Percentiles rank a stretch among this genome's conserved stretches.
These are phyloP conservation scores for Heritiera fomes DNA, from an alignment of 345 rosid genomes.

Conservation along the genomic window DNA sequence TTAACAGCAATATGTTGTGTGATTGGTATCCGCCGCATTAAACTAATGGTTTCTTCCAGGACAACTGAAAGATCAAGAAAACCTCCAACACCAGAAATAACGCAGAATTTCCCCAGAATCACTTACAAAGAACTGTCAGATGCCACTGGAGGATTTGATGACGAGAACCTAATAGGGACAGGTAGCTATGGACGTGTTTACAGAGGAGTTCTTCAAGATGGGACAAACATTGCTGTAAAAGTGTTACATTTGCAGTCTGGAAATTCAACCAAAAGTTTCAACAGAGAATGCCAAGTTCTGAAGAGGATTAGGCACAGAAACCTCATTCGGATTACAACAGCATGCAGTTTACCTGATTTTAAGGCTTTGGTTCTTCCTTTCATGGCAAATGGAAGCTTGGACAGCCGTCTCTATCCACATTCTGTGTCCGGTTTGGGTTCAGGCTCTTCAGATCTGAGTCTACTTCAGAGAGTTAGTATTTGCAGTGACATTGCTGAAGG, in stretches of 20 bases:
- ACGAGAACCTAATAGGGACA: conserved; percentile 39
- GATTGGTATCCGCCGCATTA: conserved; percentile 31
- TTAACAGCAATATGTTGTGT: conserved; percentile 34
- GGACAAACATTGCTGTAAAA: conserved; percentile 51
- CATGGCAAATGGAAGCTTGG: conserved; percentile 60
- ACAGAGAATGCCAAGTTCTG: conserved; percentile 58
- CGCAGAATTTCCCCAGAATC: conserved; percentile 49
- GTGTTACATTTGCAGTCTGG: conserved; percentile 49
- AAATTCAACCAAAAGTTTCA: conserved; percentile 54
- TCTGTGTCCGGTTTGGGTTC: conserved; percentile 31
- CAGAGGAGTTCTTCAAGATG: conserved; percentile 48
- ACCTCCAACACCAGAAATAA: conserved; percentile 29
- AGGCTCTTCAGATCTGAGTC: conserved; percentile 44
- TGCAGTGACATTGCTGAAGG: conserved; percentile 64
- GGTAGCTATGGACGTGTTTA: conserved; percentile 55
- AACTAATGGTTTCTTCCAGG: conserved; percentile 29
- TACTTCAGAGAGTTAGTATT: conserved; percentile 51
- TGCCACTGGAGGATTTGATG: conserved; percentile 50
- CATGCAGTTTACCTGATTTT: conserved; percentile 58
- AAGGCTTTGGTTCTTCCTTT: conserved; percentile 63
- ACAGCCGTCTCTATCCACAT: conserved; percentile 48
- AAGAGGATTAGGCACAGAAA: conserved; percentile 60
- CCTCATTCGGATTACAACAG: conserved; percentile 56
- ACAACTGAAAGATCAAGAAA: conserved; percentile 19
- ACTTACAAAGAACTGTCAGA: conserved; percentile 51